phyloP scores from a whole-genome alignment of 768 basidiomycete genomes.

The Suillus weaverae region DNA sequence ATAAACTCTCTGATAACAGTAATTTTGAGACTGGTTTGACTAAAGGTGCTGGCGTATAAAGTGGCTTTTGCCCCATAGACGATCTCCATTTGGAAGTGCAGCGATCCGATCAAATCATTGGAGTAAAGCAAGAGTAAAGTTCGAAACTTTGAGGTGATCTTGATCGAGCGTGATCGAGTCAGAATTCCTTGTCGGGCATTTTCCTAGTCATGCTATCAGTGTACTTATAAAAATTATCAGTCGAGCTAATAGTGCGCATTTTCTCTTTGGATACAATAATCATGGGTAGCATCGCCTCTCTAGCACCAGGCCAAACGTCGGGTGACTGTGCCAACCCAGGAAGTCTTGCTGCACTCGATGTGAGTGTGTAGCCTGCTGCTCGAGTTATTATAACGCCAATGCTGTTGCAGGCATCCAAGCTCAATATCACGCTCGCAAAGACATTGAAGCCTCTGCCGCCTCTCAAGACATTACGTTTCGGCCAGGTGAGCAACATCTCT shows the following conservation, averaged over 20 bases:
- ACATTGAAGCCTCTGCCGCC: constrained; percentile 52
- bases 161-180: background rate
- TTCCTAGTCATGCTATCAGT: background rate
- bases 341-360: constrained; percentile 16
- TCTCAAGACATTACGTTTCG: constrained; percentile 52
- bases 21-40: background rate
- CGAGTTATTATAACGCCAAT: background rate
- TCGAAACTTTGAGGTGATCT: background rate
- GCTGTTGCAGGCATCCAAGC: constrained; percentile 50
- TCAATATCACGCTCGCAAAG: constrained; percentile 47
- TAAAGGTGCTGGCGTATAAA: background rate
- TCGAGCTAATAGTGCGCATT: background rate
- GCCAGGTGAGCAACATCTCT: constrained; percentile 42
- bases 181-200: background rate
- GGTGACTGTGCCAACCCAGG: background rate
- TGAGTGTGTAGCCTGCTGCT: constrained; percentile 11
- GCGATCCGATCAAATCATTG: background rate
- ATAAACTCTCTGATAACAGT: background rate
- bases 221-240: background rate
- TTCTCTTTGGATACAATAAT: background rate
- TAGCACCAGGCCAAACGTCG: background rate
- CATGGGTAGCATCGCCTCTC: background rate
- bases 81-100: background rate
- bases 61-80: too few species aligned
- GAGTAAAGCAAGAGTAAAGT: too few species aligned